Percentiles rank a stretch among this genome's conserved stretches.
phyloP scores from a whole-genome alignment of 1,139 yeast genomes.

The Taphrina sp. region DNA sequence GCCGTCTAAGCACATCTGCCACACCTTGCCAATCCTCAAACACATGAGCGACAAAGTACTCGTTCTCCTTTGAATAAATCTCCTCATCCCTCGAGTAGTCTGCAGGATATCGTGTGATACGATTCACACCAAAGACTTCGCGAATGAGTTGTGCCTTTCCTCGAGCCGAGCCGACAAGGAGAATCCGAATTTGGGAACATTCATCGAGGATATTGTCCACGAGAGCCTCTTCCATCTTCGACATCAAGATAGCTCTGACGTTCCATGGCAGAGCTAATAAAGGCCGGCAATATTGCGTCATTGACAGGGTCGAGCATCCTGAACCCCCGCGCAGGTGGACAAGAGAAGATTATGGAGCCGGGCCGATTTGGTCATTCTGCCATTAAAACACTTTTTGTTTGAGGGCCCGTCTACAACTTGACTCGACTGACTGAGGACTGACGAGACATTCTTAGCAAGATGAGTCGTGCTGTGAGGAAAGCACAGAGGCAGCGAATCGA shows the following conservation, averaged over 20 bases:
- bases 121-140: slow-evolving; percentile 27
- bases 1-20: slow-evolving; percentile 11
- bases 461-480: slow-evolving; percentile 25
- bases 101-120: slow-evolving; percentile 28
- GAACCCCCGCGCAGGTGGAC: too few species aligned
- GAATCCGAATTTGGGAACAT: slow-evolving; percentile 23
- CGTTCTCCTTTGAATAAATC: slow-evolving; percentile 27
- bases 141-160: slow-evolving; percentile 30
- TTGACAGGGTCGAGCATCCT: too few species aligned
- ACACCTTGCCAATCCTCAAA: slow-evolving; percentile 24
- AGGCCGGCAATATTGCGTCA: too few species aligned
- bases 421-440: too few species aligned
- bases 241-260: too few species aligned
- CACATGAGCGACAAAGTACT: slow-evolving; percentile 25
- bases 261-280: too few species aligned
- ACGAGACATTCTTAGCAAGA: too few species aligned
- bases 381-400: too few species aligned
- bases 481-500: slow-evolving; percentile 24
- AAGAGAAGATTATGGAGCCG: too few species aligned
- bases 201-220: slow-evolving; percentile 28
- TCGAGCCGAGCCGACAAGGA: slow-evolving; percentile 27
- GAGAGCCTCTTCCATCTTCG: slow-evolving; percentile 3
- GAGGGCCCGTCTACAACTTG: too few species aligned
- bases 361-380: too few species aligned
- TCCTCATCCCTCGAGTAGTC: slow-evolving; percentile 30